Evolutionary conservation across 441 rosid genomes (phyloP), one percentile per base, ranked within the genome.

Genomic region (Heliophila coronopifolia): DNA sequence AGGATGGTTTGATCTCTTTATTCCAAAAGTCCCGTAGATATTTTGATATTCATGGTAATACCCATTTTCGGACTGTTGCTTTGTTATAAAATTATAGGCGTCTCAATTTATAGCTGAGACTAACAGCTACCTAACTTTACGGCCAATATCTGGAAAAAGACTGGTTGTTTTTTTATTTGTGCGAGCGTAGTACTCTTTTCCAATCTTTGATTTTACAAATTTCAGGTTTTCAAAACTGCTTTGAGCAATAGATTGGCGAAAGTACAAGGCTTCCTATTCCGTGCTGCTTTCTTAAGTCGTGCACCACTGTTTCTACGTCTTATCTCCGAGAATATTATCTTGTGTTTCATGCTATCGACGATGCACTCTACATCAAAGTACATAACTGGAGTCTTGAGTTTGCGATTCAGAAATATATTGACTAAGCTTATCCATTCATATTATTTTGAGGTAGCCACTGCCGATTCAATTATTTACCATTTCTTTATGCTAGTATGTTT

Each of bases 231-330:
- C 54, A 83, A 80, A 75, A 86, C 99, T 45, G 76, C 89, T 75
- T 70, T 86, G 79, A 84, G 92, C 84, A 90, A 94, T 63, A 79
- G 98, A 73, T 66, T 94, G 59, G 99, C 99, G 18, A 94, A 86
- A 84, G 96, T 94, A 47, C 99, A 90, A 68, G 99, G 99, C 57
- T 93, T 84, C 72, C 69, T 93, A 35, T 89, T 93, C 61, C 97
- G 89, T 26, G 94, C 99, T 48, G 97, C 99, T 56, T 93, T 93
- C 71, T 90, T 93, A 69, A 80, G 77, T 52, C 97, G 94, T 8
- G 79, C 84, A 7, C 95, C 97, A 19, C 68, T 83, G 62, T 93
- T 93, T 74, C 68, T 84, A 65, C 79, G 76, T 57, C 77, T 89
- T 56, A 93, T 93, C 67, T 75, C 94, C 12, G 99, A 93, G 72